These are phyloP conservation scores for Phycomyces nitens DNA, from an alignment of 192 early-diverging fungal species.

Conservation along the genomic window DNA sequence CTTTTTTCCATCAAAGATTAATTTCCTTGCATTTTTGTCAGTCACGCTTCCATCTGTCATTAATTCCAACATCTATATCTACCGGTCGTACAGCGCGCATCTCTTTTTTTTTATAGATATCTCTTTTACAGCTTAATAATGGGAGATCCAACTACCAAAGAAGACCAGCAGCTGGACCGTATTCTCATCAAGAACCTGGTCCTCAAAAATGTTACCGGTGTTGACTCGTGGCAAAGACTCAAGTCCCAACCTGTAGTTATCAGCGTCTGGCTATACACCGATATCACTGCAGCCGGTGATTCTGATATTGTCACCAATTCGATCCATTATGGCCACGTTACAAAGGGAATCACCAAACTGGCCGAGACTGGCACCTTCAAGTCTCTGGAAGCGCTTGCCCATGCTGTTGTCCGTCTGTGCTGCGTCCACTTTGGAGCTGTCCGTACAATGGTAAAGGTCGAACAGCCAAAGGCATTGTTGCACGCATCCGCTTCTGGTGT, in stretches of 20 bases:
- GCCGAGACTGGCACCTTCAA: conserved; percentile 69
- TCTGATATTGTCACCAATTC: conserved; percentile 77
- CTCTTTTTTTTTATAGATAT: not conserved
- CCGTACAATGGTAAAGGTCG: conserved; percentile 67
- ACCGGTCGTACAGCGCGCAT: no score
- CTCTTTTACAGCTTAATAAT: not conserved
- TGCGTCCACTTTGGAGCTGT: conserved; percentile 61
- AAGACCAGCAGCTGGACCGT: conserved; percentile 46
- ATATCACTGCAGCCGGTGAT: conserved; percentile 70
- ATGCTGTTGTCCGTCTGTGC: conserved; percentile 58
- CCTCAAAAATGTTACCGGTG: conserved; percentile 81
- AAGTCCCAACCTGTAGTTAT: conserved; percentile 86
- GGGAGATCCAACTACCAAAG: not conserved
- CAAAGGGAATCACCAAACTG: conserved; percentile 71
- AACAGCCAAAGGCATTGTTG: conserved; percentile 87
- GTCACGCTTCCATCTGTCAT: no score
- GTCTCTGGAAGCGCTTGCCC: conserved; percentile 70
- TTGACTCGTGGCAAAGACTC: conserved; percentile 91
- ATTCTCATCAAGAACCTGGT: conserved; percentile 73
- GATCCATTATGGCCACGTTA: conserved; percentile 80
- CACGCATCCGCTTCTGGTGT: conserved; percentile 88
- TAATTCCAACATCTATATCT: no score
- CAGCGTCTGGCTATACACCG: conserved; percentile 68
- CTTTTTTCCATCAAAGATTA: no score
- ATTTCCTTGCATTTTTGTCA: no score